phyloP scores from a whole-genome alignment of 805 yeast species.

The Pichia deserticola region DNA sequence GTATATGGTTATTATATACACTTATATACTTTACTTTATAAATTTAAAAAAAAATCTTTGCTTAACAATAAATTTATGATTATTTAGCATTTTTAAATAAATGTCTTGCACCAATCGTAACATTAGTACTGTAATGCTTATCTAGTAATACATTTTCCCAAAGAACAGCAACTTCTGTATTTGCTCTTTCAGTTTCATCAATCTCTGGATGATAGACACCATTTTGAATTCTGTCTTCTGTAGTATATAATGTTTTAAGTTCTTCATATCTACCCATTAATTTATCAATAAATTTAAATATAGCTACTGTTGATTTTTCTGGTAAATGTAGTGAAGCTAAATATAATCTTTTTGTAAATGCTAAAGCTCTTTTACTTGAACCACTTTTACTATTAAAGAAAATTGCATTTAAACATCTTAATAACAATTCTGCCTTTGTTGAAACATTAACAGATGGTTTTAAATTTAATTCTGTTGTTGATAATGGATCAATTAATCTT shows the following conservation, averaged over 20 bases:
- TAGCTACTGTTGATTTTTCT: constrained; percentile 77
- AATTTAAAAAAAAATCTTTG: too few species aligned
- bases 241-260: constrained; percentile 67
- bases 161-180: constrained; percentile 80
- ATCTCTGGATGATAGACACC: constrained; percentile 66
- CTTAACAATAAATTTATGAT: background rate
- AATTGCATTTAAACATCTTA: constrained; percentile 70
- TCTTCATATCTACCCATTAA: constrained; percentile 65
- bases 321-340: constrained; percentile 67
- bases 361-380: constrained; percentile 57
- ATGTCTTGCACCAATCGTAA: constrained; percentile 56
- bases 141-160: constrained; percentile 83
- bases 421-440: constrained; percentile 78
- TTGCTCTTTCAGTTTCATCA: constrained; percentile 64
- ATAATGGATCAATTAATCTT: constrained; percentile 72
- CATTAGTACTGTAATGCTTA: constrained; percentile 76
- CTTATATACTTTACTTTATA: too few species aligned
- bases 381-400: constrained; percentile 74
- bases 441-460: constrained; percentile 79
- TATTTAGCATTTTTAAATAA: constrained; percentile 31
- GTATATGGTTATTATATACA: too few species aligned
- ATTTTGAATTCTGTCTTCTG: constrained; percentile 82
- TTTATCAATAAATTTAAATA: constrained; percentile 71
- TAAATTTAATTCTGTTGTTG: constrained; percentile 26
- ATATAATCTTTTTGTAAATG: constrained; percentile 77